Percentiles rank a stretch among this genome's conserved stretches.
Evolutionary conservation across 2,329 filamentous ascomycete species (phyloP).

Genomic region (Pseudocercospora pini-densiflorae): DNA sequence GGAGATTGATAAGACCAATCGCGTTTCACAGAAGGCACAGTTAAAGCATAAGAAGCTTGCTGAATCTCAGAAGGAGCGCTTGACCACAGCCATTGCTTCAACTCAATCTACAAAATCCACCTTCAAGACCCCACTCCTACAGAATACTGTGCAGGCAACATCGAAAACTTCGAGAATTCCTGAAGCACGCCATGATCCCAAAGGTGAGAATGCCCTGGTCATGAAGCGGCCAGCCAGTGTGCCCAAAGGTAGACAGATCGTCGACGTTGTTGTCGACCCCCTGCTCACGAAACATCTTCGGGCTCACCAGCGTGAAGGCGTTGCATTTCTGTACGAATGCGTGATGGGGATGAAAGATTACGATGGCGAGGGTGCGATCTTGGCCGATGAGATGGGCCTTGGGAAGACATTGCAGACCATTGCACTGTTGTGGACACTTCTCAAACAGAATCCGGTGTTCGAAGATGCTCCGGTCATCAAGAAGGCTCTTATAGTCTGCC

Average conservation of each 20-base stretch:
- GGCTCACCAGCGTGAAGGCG: slow-evolving; percentile 71
- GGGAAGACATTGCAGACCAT: slow-evolving; percentile 78
- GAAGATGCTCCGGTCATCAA: slow-evolving; percentile 64
- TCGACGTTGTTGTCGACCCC: slow-evolving; percentile 75
- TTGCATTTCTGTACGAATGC: slow-evolving; percentile 74
- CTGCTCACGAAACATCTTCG: slow-evolving; percentile 65
- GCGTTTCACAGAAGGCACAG: slow-evolving; percentile 37
- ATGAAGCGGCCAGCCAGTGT: slow-evolving; percentile 65
- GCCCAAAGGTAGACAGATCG: slow-evolving; percentile 66
- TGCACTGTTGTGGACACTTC: slow-evolving; percentile 70
- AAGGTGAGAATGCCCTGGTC: slow-evolving; percentile 62
- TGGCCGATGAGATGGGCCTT: slow-evolving; percentile 77
- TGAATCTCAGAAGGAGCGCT: slow-evolving; percentile 44
- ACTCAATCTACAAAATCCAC: slow-evolving; percentile 41
- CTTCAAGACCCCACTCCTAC: slow-evolving; percentile 67
- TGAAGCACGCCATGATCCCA: slow-evolving; percentile 68
- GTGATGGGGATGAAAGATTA: slow-evolving; percentile 73
- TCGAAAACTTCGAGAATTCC: slow-evolving; percentile 54
- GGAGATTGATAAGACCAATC: slow-evolving; percentile 32
- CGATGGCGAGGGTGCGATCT: slow-evolving; percentile 69
- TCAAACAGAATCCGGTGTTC: slow-evolving; percentile 72
- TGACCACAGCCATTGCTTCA: slow-evolving; percentile 45
- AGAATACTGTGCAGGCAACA: slow-evolving; percentile 47
- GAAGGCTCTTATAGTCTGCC: slow-evolving; percentile 74
- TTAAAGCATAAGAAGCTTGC: slow-evolving; percentile 42